Evolutionary conservation across 2,329 filamentous ascomycete species (phyloP), one percentile per base, ranked within the genome.

Genomic region (Cadophora sp.): DNA sequence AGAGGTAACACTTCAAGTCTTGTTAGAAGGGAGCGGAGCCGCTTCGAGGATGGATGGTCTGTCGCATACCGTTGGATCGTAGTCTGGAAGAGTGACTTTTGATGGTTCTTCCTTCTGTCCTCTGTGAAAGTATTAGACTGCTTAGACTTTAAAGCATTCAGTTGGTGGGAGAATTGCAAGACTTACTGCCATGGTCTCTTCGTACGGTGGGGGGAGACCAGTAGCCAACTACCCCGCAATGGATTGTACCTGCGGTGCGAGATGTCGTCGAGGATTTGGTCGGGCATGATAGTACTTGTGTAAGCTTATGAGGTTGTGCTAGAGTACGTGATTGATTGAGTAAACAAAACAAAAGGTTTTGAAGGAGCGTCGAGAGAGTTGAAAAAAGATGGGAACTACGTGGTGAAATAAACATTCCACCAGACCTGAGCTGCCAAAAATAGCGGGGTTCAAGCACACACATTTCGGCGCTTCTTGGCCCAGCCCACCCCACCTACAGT

Each of bases 171-270:
- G 33, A 39, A 41, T 53, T 16, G 59, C 14, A 59, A 20, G 22
- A 68, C 92, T 87, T 83, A 97, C 93, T 97, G 96, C 96, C 96
- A 99, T 76, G 96, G 96, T 71, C 96, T 87, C 86, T 98, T 98
- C 62, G 94, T 98, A 64, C 96, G 86, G 80, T 99, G 96, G 68
- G 96, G 96, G 18, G 96, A 98, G 16, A 99, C 96, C 45, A 99
- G 87, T 68, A 99, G 86, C 91, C 94, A 97, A 69, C 91, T 93
- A 69, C 93, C 94, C 72, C 92, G 91, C 69, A 99, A 85, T 62
- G 93, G 92, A 78, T 99, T 99, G 80, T 91, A 98, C 78, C 96
- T 91, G 75, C 96, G 87, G 79, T 99, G 96, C 50, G 96, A 97
- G 76, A 99, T 98, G 79, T 99, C 95, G 83, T 98, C 90, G 60